Base-by-base conservation (phyloP, 768 basidiomycete species). In the Mycena galopus region DNA sequence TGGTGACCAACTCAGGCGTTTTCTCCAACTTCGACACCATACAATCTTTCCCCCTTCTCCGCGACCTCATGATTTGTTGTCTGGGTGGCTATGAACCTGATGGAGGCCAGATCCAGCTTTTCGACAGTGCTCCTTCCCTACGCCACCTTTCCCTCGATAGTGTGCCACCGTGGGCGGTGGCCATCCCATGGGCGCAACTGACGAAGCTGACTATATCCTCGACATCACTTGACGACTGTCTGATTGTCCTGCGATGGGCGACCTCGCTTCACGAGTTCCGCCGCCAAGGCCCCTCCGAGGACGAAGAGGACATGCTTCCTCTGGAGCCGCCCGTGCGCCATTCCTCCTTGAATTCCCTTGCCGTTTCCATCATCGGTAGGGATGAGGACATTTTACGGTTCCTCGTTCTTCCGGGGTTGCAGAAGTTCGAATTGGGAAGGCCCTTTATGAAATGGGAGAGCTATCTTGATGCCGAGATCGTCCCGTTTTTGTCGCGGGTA, bases 221-320 rank as follows among this genome's bases (percentile, higher is more conserved):
- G 50, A 8, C 42, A 27, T 25, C 67, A 12, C 50, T 69, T 27
- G 6, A 11, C 1, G 67, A 53, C 16, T 69, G 60, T 25, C 27
- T 69, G 29, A 21, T 32, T 56, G 50, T 21, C 21, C 23, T 69
- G 59, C 60, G 51, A 2, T 61, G 32, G 60, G 60, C 60, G 12
- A 69, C 67, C 51, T 69, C 67, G n/a, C 60, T 69, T 17, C 32
- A n/a, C 57, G 60, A 69, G 19, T 69, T 69, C 60, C 53, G 35
- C 56, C 67, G 67, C 47, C 19, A 11, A n/a, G 44, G 25, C 14
- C 12, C 50, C 25, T 58, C 66, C 37, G 67, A 68, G 12, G 27
- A 14, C 29, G 58, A 68, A 50, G 33, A 37, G 3, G 9, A 29
- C 4, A 10, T 37, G 1, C 2, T 11, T 61, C 21, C 37, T 9